A percentile compares a stretch with the other conserved stretches of the same genome.
phyloP scores from a whole-genome alignment of 2,329 filamentous ascomycete genomes.

The Pseudonectria buxi region DNA sequence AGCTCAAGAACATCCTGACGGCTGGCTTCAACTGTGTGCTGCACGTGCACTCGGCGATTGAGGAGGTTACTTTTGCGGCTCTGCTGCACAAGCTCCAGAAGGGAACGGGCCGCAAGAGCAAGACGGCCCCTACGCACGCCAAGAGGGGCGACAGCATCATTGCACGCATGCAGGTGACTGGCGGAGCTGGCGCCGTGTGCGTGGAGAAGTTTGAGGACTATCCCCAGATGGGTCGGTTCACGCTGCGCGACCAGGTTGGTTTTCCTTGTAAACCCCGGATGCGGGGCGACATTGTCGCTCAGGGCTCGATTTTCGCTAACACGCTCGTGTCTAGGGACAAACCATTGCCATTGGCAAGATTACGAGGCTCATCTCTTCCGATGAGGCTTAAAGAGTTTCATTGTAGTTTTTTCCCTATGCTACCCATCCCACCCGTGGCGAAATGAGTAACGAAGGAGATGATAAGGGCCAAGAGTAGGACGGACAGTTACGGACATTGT shows the following conservation, averaged over 20 bases:
- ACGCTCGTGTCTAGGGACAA: conserved; percentile 62
- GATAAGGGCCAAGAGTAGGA: no score
- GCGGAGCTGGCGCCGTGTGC: conserved; percentile 80
- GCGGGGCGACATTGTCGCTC: conserved; percentile 2
- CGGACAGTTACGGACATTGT: no score
- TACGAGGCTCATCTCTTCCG: conserved; percentile 64
- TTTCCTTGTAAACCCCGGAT: conserved; percentile 1
- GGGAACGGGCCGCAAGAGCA: conserved; percentile 88
- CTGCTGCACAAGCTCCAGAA: conserved; percentile 94
- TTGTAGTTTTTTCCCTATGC: no score
- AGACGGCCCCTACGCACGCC: conserved; percentile 85
- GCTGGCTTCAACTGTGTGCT: conserved; percentile 97
- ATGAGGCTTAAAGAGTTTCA: conserved; percentile 20
- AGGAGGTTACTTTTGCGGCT: conserved; percentile 87
- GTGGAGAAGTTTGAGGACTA: conserved; percentile 95
- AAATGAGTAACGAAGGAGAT: not conserved
- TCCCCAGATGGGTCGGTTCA: conserved; percentile 87
- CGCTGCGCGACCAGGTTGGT: conserved; percentile 75
- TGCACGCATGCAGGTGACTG: conserved; percentile 79
- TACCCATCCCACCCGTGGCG: not conserved
- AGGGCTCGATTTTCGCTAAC: conserved; percentile 17
- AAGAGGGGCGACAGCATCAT: conserved; percentile 80
- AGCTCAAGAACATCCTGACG: conserved; percentile 87
- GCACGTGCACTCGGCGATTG: conserved; percentile 94
- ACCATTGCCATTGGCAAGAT: conserved; percentile 99